Evolutionary conservation across 345 rosid species (phyloP), one percentile per base, ranked within the genome.

Genomic region (Camelina hispida): DNA sequence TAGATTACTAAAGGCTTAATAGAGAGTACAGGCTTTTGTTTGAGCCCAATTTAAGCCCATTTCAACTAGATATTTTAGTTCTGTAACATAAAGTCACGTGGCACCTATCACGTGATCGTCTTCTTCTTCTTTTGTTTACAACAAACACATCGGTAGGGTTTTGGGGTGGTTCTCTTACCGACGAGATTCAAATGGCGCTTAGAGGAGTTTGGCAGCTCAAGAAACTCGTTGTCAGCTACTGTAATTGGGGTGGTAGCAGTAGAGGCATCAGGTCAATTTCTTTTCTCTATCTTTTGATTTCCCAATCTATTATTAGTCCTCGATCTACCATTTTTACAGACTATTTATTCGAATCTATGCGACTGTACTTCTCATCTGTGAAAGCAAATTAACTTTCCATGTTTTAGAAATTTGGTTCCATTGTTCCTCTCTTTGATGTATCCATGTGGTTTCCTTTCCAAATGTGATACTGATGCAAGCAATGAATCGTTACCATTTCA

Each of bases 171-270:
- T 5, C 51, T 37, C 28, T 14, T 2, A 52, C 65, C 65, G 20
- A 60, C 22, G 40, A 35, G 40, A 35, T 53, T 40, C 72, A 73
- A 84, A 91, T 94, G 99, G 88, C 99, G 15, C 66, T 81, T 37
- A 83, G 91, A 85, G 97, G 97, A 35, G 86, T 80, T 5, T 94
- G 98, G 98, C 97, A 94, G 80, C 97, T 91, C 25, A 75, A 86
- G 76, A 94, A 85, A 81, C 84, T 94, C 69, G 76, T 90, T 2
- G 97, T 90, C 17, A 90, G 97, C 86, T 90, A 84, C 62, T 83
- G 90, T 72, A 86, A 90, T 52, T 89, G 97, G 99, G 97, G 99
- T 63, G 99, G 97, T 17, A 95, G 97, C 76, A 90, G 99, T 57
- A 83, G 91, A 57, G 97, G 97, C 58, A 87, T 90, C 78, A 87